phyloP scores from a whole-genome alignment of 495 filamentous ascomycete species.

The Hypoxylon trugodes region DNA sequence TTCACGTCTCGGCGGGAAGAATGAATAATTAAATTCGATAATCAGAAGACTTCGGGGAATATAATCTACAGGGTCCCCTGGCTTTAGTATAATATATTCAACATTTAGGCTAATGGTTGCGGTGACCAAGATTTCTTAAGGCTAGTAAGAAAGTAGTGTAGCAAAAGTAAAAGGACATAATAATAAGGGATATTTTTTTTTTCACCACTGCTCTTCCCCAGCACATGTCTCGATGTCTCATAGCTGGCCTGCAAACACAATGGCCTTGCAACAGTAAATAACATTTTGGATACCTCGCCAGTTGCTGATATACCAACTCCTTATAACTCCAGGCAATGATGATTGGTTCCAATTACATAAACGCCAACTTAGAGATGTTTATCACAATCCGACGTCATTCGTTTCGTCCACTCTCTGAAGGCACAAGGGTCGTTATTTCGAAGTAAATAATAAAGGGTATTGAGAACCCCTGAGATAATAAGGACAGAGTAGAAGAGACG shows the following conservation, averaged over 20 bases:
- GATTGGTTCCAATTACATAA: slow-evolving; percentile 28
- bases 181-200: slow-evolving; percentile 5
- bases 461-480: slow-evolving; percentile 6
- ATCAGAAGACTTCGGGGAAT: not conserved
- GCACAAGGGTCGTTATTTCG: slow-evolving; percentile 1
- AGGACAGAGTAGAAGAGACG: slow-evolving; percentile 1
- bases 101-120: slow-evolving; percentile 16
- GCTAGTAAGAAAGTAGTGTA: slow-evolving; percentile 12
- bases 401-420: slow-evolving; percentile 1
- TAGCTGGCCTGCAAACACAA: slow-evolving; percentile 18
- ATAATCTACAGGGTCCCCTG: not conserved
- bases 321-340: slow-evolving; percentile 39
- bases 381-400: slow-evolving; percentile 20
- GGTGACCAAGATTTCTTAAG: slow-evolving; percentile 5
- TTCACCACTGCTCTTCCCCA: slow-evolving; percentile 4
- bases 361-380: slow-evolving; percentile 13
- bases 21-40: not conserved
- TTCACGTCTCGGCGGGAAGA: not conserved
- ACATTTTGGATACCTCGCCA: slow-evolving; percentile 31
- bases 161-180: slow-evolving; percentile 2
- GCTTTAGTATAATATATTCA: slow-evolving; percentile 19
- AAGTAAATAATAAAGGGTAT: slow-evolving; percentile 4
- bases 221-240: slow-evolving; percentile 24
- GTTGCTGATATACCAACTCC: slow-evolving; percentile 12
- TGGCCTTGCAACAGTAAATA: slow-evolving; percentile 16